Evolutionary conservation across 1,139 yeast species (phyloP).

Genomic region (Candida tropicalis): DNA sequence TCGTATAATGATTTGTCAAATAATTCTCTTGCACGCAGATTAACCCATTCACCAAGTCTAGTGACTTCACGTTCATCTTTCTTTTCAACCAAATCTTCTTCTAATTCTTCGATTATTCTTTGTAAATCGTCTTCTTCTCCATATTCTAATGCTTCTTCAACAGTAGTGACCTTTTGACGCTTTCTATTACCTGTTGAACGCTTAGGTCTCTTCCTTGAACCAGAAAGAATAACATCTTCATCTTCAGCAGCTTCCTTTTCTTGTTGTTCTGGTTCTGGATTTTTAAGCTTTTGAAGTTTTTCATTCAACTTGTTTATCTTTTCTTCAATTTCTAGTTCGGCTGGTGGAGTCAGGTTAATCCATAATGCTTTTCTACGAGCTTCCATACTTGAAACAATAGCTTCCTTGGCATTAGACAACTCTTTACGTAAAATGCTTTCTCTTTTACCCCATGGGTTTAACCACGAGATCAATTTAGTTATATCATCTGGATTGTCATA

Average conservation of each 20-base stretch:
- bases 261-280: slow-evolving; percentile 7
- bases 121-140: slow-evolving; percentile 37
- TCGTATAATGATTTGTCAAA: slow-evolving; percentile 59
- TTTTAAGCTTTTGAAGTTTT: slow-evolving; percentile 8
- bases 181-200: slow-evolving; percentile 22
- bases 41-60: slow-evolving; percentile 63
- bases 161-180: slow-evolving; percentile 25
- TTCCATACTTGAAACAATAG: slow-evolving; percentile 57
- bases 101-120: slow-evolving; percentile 27
- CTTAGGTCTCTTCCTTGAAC: slow-evolving; percentile 29
- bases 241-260: slow-evolving; percentile 16
- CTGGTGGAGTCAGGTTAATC: slow-evolving; percentile 39
- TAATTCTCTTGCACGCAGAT: slow-evolving; percentile 54
- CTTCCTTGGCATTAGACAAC: slow-evolving; percentile 53
- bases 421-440: slow-evolving; percentile 73
- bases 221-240: slow-evolving; percentile 29
- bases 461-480: slow-evolving; percentile 60
- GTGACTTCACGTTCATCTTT: slow-evolving; percentile 42
- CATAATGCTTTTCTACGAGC: slow-evolving; percentile 60
- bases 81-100: slow-evolving; percentile 30
- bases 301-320: slow-evolving; percentile 32
- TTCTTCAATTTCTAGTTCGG: slow-evolving; percentile 42
- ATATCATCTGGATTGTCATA: slow-evolving; percentile 67
- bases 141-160: slow-evolving; percentile 30
- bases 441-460: slow-evolving; percentile 75